Evolutionary conservation across 768 basidiomycete species (phyloP), one percentile per base, ranked within the genome.

Genomic region (Kondoa subrosea): DNA sequence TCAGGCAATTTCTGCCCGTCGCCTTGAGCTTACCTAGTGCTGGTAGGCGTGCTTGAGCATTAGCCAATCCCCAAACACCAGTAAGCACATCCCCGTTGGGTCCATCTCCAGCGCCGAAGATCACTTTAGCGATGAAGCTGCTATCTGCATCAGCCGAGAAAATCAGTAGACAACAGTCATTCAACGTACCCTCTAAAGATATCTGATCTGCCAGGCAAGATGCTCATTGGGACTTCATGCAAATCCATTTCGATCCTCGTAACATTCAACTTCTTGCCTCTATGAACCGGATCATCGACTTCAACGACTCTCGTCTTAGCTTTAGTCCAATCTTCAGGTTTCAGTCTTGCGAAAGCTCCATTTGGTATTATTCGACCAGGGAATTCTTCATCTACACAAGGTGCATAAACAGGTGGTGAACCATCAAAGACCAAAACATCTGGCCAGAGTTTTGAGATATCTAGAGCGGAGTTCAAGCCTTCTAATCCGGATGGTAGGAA

Each of bases 381-480:
- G 8, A 27, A 63, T 32, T 27, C 29, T 16, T 31, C 33, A 31
- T 8, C 58, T n/a, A n/a, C n/a, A n/a, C n/a, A n/a, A 31, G n/a
- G 58, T 50, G 40, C 40, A 4, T 14, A 14, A 26, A 27, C 4
- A 27, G 25, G n/a, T 60, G 58, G 30, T 8, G 58, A 26, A 32
- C 61, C 61, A 63, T 63, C 61, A 33, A 63, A 63, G 26, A 63
- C 61, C 27, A 63, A 32, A 3, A 63, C 30, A 33, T 63, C 61
- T 3, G 61, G 61, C 61, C 61, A 63, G 4, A 63, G 61, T 15
- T 27, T 3, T 3, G 61, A 63, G 29, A 63, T 63, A n/a, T 63
- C 33, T 12, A 63, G 16, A 8, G n/a, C 61, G 30, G 61, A 17
- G n/a, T 27, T 32, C 27, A 63, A 32, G 30, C 61, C 61, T 3